Base-by-base conservation (phyloP, 2,329 filamentous ascomycete species). In the Basipetospora chlamydospora region DNA sequence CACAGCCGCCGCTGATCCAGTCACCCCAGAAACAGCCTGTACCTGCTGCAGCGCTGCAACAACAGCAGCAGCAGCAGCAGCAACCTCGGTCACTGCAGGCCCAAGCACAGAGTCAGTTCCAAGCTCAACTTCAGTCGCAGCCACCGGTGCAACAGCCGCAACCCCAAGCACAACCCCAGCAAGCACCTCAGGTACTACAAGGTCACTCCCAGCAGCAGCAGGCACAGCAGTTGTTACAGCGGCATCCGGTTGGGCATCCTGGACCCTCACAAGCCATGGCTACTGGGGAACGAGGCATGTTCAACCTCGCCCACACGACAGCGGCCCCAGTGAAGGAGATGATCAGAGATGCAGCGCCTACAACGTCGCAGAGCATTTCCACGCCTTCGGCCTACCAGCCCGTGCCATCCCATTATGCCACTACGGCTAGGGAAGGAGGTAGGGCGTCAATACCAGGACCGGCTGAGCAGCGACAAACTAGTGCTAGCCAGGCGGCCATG, bases 221-320 rank as follows among this genome's bases (percentile, higher is more conserved):
- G n/a, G 47, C 45, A n/a, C 53, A 54, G 34, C 43, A 57, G 36
- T 40, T 48, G 13, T 47, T 54, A 38, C 53, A 51, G 39, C 51
- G 54, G 35, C 61, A 64, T 38, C 47, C 52, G 26, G 46, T 53
- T 23, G 41, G 52, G 25, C 62, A 61, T 41, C 49, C 56, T 33
- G 51, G 51, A 11, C 37, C 39, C 22, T 47, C 59, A 6, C 64
- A 63, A 41, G 50, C 57, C 31, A 65, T 67, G 57, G 70, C 67
- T n/a, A n/a, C n/a, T n/a, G n/a, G n/a, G n/a, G n/a, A n/a, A n/a
- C n/a, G n/a, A n/a, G n/a, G n/a, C n/a, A n/a, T n/a, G n/a, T n/a
- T n/a, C n/a, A n/a, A n/a, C n/a, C n/a, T n/a, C n/a, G n/a, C n/a
- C n/a, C n/a, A n/a, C n/a, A n/a, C n/a, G n/a, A n/a, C n/a, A n/a